Evolutionary conservation across 176 grass and related monocot species (phyloP), one percentile per base, ranked within the genome.

Genomic region (Stipa capillata): DNA sequence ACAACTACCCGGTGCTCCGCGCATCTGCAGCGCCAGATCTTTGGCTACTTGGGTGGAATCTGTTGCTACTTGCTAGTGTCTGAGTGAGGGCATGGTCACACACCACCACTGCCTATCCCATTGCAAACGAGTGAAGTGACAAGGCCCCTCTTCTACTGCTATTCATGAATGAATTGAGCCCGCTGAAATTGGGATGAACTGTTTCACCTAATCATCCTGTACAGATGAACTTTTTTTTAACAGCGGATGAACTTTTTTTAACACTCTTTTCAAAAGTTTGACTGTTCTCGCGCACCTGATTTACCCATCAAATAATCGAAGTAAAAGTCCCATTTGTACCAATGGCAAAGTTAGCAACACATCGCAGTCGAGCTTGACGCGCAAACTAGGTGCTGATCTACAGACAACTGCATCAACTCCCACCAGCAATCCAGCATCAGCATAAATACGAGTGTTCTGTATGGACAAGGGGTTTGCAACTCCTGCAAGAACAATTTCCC

Each of bases 41-140:
- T 57, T 28, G 72, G 72, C 74, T 34, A 33, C 17, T 78, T 20
- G 17, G 40, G n/a, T 17, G 72, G 54, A 65, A 87, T 83, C 54
- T 55, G 69, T 29, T 11, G 70, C 60, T 75, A 29, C 18, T 21
- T 68, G 73, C 39, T 67, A 33, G 74, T 49, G 49, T 10, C 15
- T 18, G 28, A 37, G 83, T 80, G 70, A 80, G 58, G 12, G 18
- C 77, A 81, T 13, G 70, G 33, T 86, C 85, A 87, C 61, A 37
- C 69, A 67, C 39, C 84, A 68, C 68, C 73, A 69, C 29, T 24
- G 6, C 18, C 16, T 15, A 18, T 6, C 73, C 44, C 18, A 3
- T 28, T 36, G 83, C 83, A 25, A 16, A 39, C 4, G 64, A 17
- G 24, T 69, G 65, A 69, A 28, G 47, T 80, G 67, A 35, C 36